Evolutionary conservation across 1,284 basidiomycete species (phyloP).

Genomic region (Ganoderma sp.): DNA sequence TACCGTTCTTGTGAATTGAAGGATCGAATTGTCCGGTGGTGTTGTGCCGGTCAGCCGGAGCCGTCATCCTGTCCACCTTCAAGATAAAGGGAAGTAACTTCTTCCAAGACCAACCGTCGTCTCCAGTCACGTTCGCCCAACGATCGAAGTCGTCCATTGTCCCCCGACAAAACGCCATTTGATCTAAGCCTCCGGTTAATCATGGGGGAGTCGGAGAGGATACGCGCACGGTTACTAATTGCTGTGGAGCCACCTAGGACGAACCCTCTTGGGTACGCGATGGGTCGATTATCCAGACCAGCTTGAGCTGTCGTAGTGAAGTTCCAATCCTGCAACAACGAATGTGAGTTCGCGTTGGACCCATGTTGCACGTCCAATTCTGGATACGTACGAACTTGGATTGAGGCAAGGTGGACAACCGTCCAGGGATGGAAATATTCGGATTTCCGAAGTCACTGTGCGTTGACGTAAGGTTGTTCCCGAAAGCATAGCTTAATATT

Average conservation of each 20-base stretch:
- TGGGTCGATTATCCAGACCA: constrained; percentile 36
- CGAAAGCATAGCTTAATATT: neutral
- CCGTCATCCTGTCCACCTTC: constrained; percentile 27
- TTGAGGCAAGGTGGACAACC: neutral
- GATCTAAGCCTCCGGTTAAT: constrained; percentile 41
- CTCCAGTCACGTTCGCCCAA: constrained; percentile 39
- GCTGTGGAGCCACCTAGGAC: constrained; percentile 36
- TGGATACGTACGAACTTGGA: constrained; percentile 8
- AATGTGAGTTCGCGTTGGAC: neutral
- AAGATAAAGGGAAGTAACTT: constrained; percentile 32
- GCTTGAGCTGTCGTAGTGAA: constrained; percentile 33
- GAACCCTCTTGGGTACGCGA: constrained; percentile 34
- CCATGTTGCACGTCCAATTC: neutral
- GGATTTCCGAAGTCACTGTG: constrained; percentile 11
- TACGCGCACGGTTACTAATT: constrained; percentile 27
- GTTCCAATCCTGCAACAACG: constrained; percentile 22
- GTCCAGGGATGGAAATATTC: neutral
- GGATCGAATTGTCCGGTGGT: constrained; percentile 24
- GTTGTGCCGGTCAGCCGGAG: constrained; percentile 25
- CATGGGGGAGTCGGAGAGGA: constrained; percentile 11
- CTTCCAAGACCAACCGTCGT: constrained; percentile 41
- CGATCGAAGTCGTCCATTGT: constrained; percentile 43
- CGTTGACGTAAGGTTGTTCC: neutral
- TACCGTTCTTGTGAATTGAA: constrained; percentile 20
- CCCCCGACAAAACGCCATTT: constrained; percentile 48